A percentile compares a stretch with the other conserved stretches of the same genome.
Evolutionary conservation across 345 rosid genomes (phyloP).

Genomic region (Sonneratia alba): DNA sequence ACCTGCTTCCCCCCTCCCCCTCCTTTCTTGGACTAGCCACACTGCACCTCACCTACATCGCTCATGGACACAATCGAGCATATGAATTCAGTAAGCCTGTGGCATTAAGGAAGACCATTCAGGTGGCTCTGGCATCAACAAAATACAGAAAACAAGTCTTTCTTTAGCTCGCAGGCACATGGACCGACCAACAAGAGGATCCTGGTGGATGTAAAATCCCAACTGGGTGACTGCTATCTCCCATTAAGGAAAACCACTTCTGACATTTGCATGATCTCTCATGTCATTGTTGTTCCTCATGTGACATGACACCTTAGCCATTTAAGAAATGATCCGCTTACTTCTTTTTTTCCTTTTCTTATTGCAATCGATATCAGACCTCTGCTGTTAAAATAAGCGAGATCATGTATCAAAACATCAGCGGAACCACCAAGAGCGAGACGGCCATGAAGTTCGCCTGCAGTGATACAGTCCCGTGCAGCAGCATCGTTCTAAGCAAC

Average conservation of each 20-base stretch:
- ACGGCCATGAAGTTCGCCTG: conserved; percentile 85
- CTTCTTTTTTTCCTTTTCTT: neutral
- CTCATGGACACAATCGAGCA: neutral
- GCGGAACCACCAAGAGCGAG: conserved; percentile 62
- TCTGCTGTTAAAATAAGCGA: conserved; percentile 71
- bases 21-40: neutral
- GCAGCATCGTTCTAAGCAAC: conserved; percentile 64
- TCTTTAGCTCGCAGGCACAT: neutral
- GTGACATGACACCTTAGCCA: neutral
- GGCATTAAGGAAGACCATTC: neutral
- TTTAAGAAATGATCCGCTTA: neutral
- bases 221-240: neutral
- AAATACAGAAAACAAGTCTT: neutral
- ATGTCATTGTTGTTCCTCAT: neutral
- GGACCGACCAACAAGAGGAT: neutral
- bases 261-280: neutral
- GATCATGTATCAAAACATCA: conserved; percentile 82
- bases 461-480: conserved; percentile 87
- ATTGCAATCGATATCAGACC: conserved; percentile 34
- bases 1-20: neutral
- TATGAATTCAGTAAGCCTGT: neutral
- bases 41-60: neutral
- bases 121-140: neutral
- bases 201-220: neutral
- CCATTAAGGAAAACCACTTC: neutral